These are phyloP conservation scores for Posidonia oceanica DNA, from an alignment of 116 monocot species.

Conservation along the genomic window DNA sequence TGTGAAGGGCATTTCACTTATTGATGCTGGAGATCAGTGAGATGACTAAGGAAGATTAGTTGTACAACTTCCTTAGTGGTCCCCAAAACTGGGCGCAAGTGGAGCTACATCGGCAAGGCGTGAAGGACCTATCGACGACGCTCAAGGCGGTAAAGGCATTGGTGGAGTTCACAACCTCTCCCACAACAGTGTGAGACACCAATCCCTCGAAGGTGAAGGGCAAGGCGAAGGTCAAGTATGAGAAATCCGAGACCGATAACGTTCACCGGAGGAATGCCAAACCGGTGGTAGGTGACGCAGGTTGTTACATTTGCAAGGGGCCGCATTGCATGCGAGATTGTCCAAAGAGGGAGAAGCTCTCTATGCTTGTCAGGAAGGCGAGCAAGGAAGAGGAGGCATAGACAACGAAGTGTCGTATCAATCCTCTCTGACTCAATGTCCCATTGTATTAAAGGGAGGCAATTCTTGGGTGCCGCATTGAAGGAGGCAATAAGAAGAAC, in stretches of 20 bases:
- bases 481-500: no score
- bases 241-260: not conserved
- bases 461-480: no score
- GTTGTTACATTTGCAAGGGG: not conserved
- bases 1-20: not conserved
- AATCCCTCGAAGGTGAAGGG: not conserved
- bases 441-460: no score
- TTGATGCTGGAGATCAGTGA: not conserved
- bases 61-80: not conserved
- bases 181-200: not conserved
- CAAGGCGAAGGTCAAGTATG: not conserved
- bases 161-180: not conserved
- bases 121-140: not conserved
- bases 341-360: not conserved
- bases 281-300: not conserved
- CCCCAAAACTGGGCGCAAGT: not conserved
- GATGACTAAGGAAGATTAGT: not conserved
- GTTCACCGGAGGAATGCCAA: not conserved
- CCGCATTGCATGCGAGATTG: not conserved
- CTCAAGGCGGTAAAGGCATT: not conserved
- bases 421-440: slow-evolving; percentile 1
- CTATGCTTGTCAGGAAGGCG: not conserved
- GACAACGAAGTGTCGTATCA: not conserved
- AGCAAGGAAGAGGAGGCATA: not conserved
- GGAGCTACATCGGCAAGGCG: not conserved